These are phyloP conservation scores for Dioszegia aurantiaca DNA, from an alignment of 768 basidiomycete species.

Conservation along the genomic window DNA sequence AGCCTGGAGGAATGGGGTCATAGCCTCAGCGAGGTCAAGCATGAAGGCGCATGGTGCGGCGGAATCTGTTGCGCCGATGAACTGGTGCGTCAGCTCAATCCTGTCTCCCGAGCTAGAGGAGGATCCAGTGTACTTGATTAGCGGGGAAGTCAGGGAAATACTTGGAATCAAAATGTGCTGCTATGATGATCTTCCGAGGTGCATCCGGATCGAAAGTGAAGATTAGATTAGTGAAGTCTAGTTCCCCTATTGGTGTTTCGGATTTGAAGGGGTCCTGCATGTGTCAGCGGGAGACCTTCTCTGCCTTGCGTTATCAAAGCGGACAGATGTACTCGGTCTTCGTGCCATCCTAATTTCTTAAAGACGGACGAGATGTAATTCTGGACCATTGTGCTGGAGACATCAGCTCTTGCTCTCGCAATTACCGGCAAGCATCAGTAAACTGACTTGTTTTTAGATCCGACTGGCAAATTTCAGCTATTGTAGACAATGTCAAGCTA, in stretches of 20 bases:
- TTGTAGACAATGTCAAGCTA: background rate
- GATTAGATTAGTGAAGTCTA: slow-evolving; percentile 81
- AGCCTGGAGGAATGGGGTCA: slow-evolving; percentile 57
- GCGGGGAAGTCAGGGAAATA: slow-evolving; percentile 68
- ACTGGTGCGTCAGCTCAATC: slow-evolving; percentile 57
- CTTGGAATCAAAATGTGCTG: slow-evolving; percentile 94
- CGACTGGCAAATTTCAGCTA: slow-evolving; percentile 38
- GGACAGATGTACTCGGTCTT: slow-evolving; percentile 60
- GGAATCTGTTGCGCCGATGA: slow-evolving; percentile 95
- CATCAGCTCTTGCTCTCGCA: background rate
- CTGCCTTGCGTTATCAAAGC: too few relatives aligned
- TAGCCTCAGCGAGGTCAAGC: slow-evolving; percentile 81
- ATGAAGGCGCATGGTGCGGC: slow-evolving; percentile 93
- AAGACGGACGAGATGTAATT: slow-evolving; percentile 75
- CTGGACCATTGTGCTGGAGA: slow-evolving; percentile 72
- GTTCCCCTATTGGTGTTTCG: slow-evolving; percentile 74
- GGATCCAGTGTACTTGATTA: slow-evolving; percentile 64
- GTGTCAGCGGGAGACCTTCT: background rate
- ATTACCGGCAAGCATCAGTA: background rate
- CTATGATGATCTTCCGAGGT: slow-evolving; percentile 71
- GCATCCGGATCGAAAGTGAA: slow-evolving; percentile 92
- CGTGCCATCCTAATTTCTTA: slow-evolving; percentile 73
- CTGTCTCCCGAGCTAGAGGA: background rate
- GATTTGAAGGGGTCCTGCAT: slow-evolving; percentile 69
- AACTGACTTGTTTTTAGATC: slow-evolving; percentile 50